A percentile compares a stretch with the other conserved stretches of the same genome.
These are phyloP conservation scores for Bretschneidera sinensis DNA, from an alignment of 345 rosid genomes.

Conservation along the genomic window DNA sequence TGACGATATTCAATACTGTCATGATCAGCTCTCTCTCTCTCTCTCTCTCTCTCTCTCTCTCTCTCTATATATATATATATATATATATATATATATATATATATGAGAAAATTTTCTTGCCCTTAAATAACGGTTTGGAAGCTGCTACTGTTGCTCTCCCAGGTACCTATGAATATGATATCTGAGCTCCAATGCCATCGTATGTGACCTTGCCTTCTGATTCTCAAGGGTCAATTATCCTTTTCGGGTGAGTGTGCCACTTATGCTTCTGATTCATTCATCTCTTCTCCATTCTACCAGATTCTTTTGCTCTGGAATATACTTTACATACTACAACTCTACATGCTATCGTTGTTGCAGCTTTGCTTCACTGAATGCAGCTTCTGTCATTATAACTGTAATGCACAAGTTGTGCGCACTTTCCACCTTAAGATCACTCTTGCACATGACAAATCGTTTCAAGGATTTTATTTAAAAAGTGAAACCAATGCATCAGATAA, in stretches of 20 bases:
- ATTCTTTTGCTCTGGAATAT: background rate
- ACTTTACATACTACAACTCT: background rate
- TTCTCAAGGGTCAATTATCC: background rate
- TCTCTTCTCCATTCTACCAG: background rate
- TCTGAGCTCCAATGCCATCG: background rate
- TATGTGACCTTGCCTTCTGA: background rate
- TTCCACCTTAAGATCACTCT: constrained; percentile 70
- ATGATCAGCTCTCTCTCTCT: too few species aligned
- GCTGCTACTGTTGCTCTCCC: background rate
- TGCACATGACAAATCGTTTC: constrained; percentile 61
- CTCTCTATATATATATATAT: too few species aligned
- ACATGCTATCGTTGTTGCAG: too few species aligned
- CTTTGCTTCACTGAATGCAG: constrained; percentile 46
- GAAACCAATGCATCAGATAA: too few species aligned
- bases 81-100: too few species aligned
- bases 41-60: too few species aligned
- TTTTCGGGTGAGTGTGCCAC: background rate
- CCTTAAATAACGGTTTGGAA: background rate
- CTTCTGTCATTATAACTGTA: constrained; percentile 51
- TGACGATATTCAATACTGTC: too few species aligned
- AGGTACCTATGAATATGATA: background rate
- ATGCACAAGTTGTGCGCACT: constrained; percentile 45
- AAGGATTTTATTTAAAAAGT: too few species aligned
- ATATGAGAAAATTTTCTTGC: background rate
- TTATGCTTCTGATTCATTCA: background rate